Percentiles rank a stretch among this genome's conserved stretches.
Evolutionary conservation across 768 basidiomycete species (phyloP).

Genomic region (Boletus rubescentipes): DNA sequence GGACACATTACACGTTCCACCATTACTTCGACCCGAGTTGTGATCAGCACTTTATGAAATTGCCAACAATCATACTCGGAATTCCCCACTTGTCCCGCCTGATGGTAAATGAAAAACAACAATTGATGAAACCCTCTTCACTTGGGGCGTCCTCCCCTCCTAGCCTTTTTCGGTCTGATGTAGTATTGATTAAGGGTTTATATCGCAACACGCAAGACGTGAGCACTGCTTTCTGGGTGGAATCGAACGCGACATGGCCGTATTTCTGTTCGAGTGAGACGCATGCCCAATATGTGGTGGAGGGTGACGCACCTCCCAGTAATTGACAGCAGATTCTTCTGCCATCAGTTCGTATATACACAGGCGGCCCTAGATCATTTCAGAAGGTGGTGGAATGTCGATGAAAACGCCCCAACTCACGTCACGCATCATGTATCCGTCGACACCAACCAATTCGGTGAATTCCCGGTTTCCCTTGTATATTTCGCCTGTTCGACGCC

Average conservation of each 20-base stretch:
- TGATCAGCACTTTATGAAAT: slow-evolving; percentile 70
- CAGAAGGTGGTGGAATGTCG: not conserved
- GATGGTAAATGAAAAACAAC: slow-evolving; percentile 91
- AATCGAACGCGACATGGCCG: slow-evolving; percentile 89
- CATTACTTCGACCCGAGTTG: not conserved
- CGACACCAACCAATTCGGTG: slow-evolving; percentile 84
- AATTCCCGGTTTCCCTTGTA: slow-evolving; percentile 99
- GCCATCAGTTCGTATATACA: slow-evolving; percentile 99
- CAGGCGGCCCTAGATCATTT: slow-evolving; percentile 62
- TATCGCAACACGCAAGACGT: slow-evolving; percentile 87
- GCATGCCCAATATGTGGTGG: not conserved
- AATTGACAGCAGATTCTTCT: slow-evolving; percentile 94
- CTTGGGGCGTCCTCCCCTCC: slow-evolving; percentile 31
- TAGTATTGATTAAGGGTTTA: slow-evolving; percentile 59
- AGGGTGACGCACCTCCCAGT: slow-evolving; percentile 77
- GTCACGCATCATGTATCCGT: slow-evolving; percentile 86
- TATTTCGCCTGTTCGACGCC: slow-evolving; percentile 96
- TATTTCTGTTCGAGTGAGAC: slow-evolving; percentile 67
- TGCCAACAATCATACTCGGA: slow-evolving; percentile 88
- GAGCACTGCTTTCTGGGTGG: slow-evolving; percentile 88
- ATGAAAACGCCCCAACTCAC: slow-evolving; percentile 40
- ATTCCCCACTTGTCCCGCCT: slow-evolving; percentile 83
- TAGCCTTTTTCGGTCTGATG: slow-evolving; percentile 31
- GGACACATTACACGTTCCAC: not conserved
- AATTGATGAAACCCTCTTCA: slow-evolving; percentile 79